These are phyloP conservation scores for Falciphora oryzae DNA, from an alignment of 2,329 filamentous ascomycete species.

Conservation along the genomic window DNA sequence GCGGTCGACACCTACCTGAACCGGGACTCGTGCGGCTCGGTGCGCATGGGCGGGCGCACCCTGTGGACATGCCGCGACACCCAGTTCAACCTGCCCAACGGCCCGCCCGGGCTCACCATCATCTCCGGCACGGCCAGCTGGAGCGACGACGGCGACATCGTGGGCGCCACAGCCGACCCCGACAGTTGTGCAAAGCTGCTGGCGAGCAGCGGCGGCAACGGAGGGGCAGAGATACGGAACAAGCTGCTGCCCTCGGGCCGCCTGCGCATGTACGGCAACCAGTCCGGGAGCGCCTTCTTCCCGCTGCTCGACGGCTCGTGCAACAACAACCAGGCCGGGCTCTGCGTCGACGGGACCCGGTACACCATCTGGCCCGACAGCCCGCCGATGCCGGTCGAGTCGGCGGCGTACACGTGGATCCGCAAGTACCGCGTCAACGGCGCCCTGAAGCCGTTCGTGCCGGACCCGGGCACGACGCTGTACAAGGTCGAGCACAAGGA, in stretches of 20 bases:
- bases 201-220: no score
- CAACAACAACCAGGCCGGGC: conserved; percentile 3
- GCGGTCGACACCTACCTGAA: conserved; percentile 2
- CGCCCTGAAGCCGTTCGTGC: not conserved
- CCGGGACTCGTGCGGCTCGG: conserved; percentile 6
- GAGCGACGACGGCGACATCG: conserved; percentile 1
- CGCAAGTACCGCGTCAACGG: conserved; percentile 3
- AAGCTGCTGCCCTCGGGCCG: not conserved
- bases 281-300: conserved; percentile 6
- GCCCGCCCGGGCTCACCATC: conserved; percentile 5
- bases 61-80: conserved; percentile 9
- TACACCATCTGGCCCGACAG: conserved; percentile 8
- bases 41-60: not conserved
- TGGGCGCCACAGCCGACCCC: no score
- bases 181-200: no score
- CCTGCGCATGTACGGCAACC: conserved; percentile 7
- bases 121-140: conserved; percentile 8
- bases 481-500: conserved; percentile 3
- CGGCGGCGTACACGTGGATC: conserved; percentile 6
- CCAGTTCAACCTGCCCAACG: not conserved
- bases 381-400: conserved; percentile 1
- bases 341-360: conserved; percentile 7
- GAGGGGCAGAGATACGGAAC: no score
- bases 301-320: conserved; percentile 4
- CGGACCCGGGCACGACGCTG: conserved; percentile 6